These are phyloP conservation scores for Colletotrichum magnum DNA, from an alignment of 2,329 filamentous ascomycete genomes.

Conservation along the genomic window DNA sequence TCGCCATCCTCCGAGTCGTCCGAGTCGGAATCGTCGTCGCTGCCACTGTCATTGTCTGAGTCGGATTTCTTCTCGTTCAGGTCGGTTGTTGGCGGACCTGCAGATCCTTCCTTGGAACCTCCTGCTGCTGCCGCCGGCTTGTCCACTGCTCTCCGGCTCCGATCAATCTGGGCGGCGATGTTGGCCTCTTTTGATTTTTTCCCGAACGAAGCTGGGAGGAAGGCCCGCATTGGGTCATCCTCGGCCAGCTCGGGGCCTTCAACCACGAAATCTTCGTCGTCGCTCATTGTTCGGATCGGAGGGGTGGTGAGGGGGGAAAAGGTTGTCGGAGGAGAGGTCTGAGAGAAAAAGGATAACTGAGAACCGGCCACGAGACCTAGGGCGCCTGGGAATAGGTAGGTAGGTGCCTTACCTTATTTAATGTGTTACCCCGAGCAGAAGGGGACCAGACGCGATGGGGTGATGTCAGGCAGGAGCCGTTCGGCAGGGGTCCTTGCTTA, in stretches of 20 bases:
- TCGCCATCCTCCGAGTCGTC: slow-evolving; percentile 81
- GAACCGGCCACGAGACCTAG: neutral
- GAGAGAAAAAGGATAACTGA: slow-evolving; percentile 4
- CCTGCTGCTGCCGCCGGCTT: slow-evolving; percentile 45
- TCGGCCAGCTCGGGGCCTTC: slow-evolving; percentile 67
- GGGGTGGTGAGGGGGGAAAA: neutral
- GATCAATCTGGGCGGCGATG: slow-evolving; percentile 84
- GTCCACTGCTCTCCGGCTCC: slow-evolving; percentile 74
- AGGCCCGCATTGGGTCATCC: slow-evolving; percentile 81
- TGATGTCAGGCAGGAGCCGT: slow-evolving; percentile 39
- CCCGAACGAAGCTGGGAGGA: slow-evolving; percentile 87
- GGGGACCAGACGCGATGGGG: slow-evolving; percentile 12
- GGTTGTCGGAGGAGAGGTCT: slow-evolving; percentile 2
- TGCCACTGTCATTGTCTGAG: slow-evolving; percentile 57
- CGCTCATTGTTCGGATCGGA: slow-evolving; percentile 59
- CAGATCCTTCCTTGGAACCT: slow-evolving; percentile 47
- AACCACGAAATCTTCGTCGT: slow-evolving; percentile 72
- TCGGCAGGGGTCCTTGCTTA: slow-evolving; percentile 32
- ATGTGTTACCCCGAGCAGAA: neutral
- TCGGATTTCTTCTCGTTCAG: slow-evolving; percentile 42
- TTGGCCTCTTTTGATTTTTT: slow-evolving; percentile 83
- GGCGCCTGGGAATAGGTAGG: too few species aligned
- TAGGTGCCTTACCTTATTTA: too few species aligned
- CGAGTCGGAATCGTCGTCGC: slow-evolving; percentile 68
- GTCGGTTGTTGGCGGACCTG: slow-evolving; percentile 44